phyloP scores from a whole-genome alignment of 768 basidiomycete genomes.

The Leccinum boreale region DNA sequence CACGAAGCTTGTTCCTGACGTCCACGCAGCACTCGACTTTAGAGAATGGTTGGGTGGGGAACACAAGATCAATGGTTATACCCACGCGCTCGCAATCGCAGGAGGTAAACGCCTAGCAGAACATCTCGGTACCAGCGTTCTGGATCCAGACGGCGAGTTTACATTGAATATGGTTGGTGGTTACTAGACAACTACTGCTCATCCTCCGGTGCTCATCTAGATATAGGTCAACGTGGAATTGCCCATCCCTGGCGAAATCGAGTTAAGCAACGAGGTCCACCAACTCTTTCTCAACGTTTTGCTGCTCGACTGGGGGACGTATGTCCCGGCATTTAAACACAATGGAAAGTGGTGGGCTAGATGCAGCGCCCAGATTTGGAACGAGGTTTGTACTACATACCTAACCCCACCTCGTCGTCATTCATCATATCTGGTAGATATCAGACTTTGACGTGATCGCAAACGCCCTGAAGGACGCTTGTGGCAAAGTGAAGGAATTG shows the following conservation, averaged over 20 bases:
- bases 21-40: conserved; percentile 60
- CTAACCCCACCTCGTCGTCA: not conserved
- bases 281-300: conserved; percentile 16
- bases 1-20: conserved; percentile 2
- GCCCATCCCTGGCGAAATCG: conserved; percentile 31
- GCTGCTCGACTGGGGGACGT: conserved; percentile 21
- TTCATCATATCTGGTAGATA: conserved; percentile 15
- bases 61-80: conserved; percentile 64
- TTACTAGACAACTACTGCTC: not conserved
- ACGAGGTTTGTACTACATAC: conserved; percentile 23
- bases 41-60: conserved; percentile 76
- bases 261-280: conserved; percentile 13
- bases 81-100: conserved; percentile 60
- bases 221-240: conserved; percentile 41
- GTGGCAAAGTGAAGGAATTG: conserved; percentile 14
- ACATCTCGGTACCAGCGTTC: conserved; percentile 55
- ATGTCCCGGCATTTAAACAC: conserved; percentile 17
- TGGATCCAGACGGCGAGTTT: conserved; percentile 60
- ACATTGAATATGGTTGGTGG: conserved; percentile 65
- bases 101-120: conserved; percentile 63
- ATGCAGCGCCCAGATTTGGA: conserved; percentile 32
- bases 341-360: conserved; percentile 33
- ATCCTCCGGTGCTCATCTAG: not conserved
- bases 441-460: conserved; percentile 32
- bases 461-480: conserved; percentile 25